Percentiles rank a stretch among this genome's conserved stretches.
phyloP scores from a whole-genome alignment of 257 asterid species.

The Nicotiana tomentosiformis region DNA sequence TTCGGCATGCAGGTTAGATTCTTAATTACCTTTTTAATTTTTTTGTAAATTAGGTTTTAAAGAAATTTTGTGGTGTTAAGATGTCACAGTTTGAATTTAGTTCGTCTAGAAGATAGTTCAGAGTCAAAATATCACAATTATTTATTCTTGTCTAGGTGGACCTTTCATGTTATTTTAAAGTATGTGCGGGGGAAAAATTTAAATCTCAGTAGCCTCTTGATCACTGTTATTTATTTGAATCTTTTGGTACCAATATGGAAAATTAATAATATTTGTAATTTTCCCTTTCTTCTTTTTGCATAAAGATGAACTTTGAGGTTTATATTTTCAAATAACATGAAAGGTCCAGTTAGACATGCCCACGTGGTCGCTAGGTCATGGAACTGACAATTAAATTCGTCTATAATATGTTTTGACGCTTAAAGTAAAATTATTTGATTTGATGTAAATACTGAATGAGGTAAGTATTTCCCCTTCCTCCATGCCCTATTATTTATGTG shows the following conservation, averaged over 20 bases:
- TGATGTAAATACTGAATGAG: too few relatives aligned
- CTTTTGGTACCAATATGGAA: background rate
- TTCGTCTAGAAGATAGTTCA: background rate
- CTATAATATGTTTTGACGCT: too few relatives aligned
- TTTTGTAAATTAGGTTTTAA: background rate
- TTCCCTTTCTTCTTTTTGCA: background rate
- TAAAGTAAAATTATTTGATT: too few relatives aligned
- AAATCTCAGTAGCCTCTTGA: background rate
- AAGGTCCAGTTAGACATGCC: too few relatives aligned
- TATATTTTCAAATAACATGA: background rate
- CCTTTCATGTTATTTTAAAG: background rate
- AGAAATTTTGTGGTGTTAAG: background rate
- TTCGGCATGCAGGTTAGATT: slow-evolving; percentile 2
- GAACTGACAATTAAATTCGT: too few relatives aligned
- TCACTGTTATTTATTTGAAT: background rate
- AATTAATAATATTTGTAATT: too few relatives aligned
- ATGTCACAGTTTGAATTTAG: background rate
- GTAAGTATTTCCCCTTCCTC: background rate
- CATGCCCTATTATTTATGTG: background rate
- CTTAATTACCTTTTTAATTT: background rate
- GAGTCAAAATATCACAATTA: background rate
- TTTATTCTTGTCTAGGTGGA: background rate
- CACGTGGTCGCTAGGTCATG: too few relatives aligned
- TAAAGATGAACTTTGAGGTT: background rate
- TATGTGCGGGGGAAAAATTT: too few relatives aligned